Evolutionary conservation across 164 flowering plant species (phyloP).

Genomic region (Kingdonia uniflora): DNA sequence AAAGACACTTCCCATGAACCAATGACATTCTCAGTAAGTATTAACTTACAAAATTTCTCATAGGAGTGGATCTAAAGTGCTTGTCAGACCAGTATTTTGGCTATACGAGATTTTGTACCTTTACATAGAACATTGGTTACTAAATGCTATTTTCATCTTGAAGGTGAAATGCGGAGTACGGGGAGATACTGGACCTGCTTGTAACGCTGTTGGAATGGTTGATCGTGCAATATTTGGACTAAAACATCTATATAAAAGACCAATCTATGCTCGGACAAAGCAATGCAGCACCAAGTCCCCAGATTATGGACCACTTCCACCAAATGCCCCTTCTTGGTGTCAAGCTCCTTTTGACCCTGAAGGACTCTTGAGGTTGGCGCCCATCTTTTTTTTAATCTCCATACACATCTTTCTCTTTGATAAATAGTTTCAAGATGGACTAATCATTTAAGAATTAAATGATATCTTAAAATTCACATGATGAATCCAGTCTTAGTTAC

Average conservation of each 20-base stretch:
- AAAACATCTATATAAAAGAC: constrained; percentile 48
- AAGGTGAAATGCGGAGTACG: constrained; percentile 76
- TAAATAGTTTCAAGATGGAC: neutral
- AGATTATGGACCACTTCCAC: constrained; percentile 60
- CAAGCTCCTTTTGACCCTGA: constrained; percentile 91
- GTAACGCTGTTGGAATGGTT: constrained; percentile 79
- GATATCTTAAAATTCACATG: no score
- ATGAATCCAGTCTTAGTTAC: no score
- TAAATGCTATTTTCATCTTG: neutral
- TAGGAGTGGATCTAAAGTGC: neutral
- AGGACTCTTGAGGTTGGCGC: constrained; percentile 58
- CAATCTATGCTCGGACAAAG: constrained; percentile 56
- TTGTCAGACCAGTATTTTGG: neutral
- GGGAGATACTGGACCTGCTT: constrained; percentile 75
- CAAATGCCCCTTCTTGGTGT: constrained; percentile 81
- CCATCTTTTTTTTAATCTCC: neutral
- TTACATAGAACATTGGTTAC: neutral
- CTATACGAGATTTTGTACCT: neutral
- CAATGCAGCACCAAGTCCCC: constrained; percentile 69
- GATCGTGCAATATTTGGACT: constrained; percentile 60
- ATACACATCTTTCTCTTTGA: neutral
- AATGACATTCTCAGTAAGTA: constrained; percentile 25
- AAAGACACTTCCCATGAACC: constrained; percentile 17
- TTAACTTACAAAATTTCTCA: neutral
- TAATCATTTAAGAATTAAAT: no score